A percentile compares a stretch with the other conserved stretches of the same genome.
phyloP scores from a whole-genome alignment of 495 filamentous ascomycete genomes.

The Friedmanniomyces simplex region DNA sequence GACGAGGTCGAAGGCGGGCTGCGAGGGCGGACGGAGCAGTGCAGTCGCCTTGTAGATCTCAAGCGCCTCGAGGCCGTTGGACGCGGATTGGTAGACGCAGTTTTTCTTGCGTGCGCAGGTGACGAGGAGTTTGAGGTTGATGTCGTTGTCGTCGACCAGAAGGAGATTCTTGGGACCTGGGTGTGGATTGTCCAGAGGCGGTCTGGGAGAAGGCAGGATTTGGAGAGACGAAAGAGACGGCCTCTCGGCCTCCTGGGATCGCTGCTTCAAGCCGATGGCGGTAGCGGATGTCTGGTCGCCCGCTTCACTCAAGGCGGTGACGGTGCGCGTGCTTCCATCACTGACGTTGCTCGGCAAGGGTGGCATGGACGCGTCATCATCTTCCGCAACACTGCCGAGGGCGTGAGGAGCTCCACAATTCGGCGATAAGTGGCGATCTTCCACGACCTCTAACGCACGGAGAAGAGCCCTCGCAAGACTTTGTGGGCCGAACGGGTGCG shows the following conservation, averaged over 20 bases:
- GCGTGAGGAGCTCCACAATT: not conserved
- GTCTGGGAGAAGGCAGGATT: not conserved
- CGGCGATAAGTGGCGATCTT: not conserved
- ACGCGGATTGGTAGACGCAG: constrained; percentile 3
- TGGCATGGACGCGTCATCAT: not conserved
- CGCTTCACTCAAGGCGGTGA: not conserved
- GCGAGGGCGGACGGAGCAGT: not conserved
- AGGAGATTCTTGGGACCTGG: not conserved
- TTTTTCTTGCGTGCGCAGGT: not conserved
- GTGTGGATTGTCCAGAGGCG: not conserved
- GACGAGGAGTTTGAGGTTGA: constrained; percentile 3
- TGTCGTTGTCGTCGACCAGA: constrained; percentile 3
- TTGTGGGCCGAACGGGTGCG: not conserved
- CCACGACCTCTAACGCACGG: not conserved
- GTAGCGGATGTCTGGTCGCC: not conserved
- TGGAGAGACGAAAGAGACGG: not conserved
- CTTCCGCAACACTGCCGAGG: not conserved
- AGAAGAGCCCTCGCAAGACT: not conserved
- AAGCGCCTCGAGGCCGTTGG: constrained; percentile 24
- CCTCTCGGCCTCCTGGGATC: not conserved
- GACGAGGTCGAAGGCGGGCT: not conserved
- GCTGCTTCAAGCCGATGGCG: not conserved
- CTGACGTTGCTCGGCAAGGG: not conserved
- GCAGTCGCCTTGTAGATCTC: constrained; percentile 11
- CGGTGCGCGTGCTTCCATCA: not conserved